Evolutionary conservation across 164 flowering plant species (phyloP), one percentile per base, ranked within the genome.

Genomic region (Chloranthus sessilifolius): DNA sequence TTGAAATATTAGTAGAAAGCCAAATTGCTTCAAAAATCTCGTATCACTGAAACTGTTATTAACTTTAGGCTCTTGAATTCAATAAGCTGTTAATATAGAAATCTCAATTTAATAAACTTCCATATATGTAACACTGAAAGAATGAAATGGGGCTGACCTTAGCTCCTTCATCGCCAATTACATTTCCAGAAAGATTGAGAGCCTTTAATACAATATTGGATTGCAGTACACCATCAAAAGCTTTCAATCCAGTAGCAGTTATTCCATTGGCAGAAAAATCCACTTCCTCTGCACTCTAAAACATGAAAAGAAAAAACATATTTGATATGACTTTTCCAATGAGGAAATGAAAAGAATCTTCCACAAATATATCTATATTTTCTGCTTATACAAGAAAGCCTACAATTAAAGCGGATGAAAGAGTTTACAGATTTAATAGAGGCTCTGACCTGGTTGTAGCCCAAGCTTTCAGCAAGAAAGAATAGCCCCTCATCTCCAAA

Each of bases 401-500:
- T 19, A 23, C n/a, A 12, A 29, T 17, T 12, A 11, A 12, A 14
- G 19, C 12, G 1, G 14, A 15, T 17, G 24, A 24, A 25, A 29
- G 23, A 4, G 20, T n/a, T 31, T 8, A 27, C 19, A 35, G 14
- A 34, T 5, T 53, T 25, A 15, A 27, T 28, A 56, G 19, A 52
- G 43, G 38, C n/a, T 35, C 45, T 36, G 29, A 83, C 99, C 95
- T 83, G 85, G 59, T 94, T 89, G 70, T 81, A 87, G 0, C 64
- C 95, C 52, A 94, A 78, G 68, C 99, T 79, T 78, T 89, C 95
- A 31, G 99, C 85, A 43, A 94, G 87, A 64, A 84, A 94, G 67
- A 84, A 82, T 21, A 94, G 62, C 17, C 99, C 99, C 55, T 85
- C 95, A 66, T 89, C 89, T 52, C 99, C 99, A 75, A 94, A 89